These are phyloP conservation scores for Artomyces pyxidatus DNA, from an alignment of 768 basidiomycete species.

Conservation along the genomic window DNA sequence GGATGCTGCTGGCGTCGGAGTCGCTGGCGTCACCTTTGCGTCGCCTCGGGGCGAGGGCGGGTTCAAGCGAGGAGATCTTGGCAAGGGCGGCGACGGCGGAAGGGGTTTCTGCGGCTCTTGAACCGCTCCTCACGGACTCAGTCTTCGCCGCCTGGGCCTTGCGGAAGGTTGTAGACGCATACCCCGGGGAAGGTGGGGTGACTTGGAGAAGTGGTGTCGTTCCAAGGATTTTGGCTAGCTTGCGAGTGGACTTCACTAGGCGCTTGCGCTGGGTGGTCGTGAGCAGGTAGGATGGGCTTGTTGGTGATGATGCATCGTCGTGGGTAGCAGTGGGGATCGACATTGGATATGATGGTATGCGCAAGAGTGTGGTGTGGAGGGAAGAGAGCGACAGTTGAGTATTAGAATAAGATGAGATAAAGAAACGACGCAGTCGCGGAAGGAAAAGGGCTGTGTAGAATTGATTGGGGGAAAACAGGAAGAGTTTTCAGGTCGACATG, in stretches of 20 bases:
- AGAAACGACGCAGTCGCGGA: neutral
- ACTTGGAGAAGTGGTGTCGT: slow-evolving; percentile 7
- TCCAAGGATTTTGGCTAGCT: slow-evolving; percentile 15
- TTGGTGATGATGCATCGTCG: neutral
- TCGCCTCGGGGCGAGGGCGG: neutral
- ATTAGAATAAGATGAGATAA: neutral
- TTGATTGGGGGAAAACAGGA: neutral
- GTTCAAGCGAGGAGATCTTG: neutral
- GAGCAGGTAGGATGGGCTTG: neutral
- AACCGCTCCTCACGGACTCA: neutral
- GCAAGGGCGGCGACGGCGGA: too few species aligned
- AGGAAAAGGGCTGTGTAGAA: neutral
- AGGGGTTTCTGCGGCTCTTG: too few species aligned
- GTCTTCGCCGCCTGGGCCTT: neutral
- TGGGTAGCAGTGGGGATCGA: neutral
- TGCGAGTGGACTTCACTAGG: slow-evolving; percentile 10
- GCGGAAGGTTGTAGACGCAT: neutral
- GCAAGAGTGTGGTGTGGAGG: neutral
- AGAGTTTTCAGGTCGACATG: neutral
- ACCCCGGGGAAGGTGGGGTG: neutral
- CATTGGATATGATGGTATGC: neutral
- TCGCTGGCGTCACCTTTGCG: slow-evolving; percentile 2
- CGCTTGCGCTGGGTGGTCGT: slow-evolving; percentile 8
- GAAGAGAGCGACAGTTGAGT: neutral
- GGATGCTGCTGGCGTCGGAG: neutral